phyloP scores from a whole-genome alignment of 345 rosid genomes.

The Xanthoceras sorbifolium region DNA sequence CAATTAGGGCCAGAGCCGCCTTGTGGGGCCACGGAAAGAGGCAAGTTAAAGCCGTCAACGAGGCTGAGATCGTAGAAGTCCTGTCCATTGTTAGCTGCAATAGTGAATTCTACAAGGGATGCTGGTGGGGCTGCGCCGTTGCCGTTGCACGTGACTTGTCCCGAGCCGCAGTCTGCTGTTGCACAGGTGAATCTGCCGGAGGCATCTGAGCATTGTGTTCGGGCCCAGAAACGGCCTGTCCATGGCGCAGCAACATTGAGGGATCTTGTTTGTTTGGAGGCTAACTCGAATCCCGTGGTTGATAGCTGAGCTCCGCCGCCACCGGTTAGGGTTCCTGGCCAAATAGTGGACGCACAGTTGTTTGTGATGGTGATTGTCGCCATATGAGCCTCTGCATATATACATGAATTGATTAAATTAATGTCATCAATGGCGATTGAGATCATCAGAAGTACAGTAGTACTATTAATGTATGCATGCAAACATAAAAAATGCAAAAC shows the following conservation, averaged over 20 bases:
- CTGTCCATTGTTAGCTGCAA: conserved; percentile 18
- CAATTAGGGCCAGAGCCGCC: conserved; percentile 16
- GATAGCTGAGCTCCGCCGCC: conserved; percentile 21
- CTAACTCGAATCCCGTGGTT: conserved; percentile 53
- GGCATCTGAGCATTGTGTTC: conserved; percentile 29
- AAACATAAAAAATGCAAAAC: background rate
- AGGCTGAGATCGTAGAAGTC: conserved; percentile 53
- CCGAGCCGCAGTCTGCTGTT: conserved; percentile 54
- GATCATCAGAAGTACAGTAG: too few relatives aligned
- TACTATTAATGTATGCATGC: background rate
- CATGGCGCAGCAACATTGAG: conserved; percentile 27
- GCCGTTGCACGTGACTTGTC: conserved; percentile 39
- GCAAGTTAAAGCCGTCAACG: conserved; percentile 48
- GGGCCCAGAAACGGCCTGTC: conserved; percentile 49
- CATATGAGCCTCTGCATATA: conserved; percentile 22
- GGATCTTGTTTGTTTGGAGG: conserved; percentile 26
- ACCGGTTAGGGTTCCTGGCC: conserved; percentile 44
- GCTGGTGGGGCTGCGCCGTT: conserved; percentile 32
- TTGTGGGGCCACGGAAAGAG: conserved; percentile 36
- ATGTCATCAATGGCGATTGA: too few relatives aligned
- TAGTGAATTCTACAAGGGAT: conserved; percentile 44
- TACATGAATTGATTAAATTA: background rate
- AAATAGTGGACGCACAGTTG: conserved; percentile 48
- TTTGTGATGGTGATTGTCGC: conserved; percentile 46
- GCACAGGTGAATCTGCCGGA: conserved; percentile 36